A percentile compares a stretch with the other conserved stretches of the same genome.
These are phyloP conservation scores for Leptographium wingfieldii DNA, from an alignment of 2,329 filamentous ascomycete genomes.

Conservation along the genomic window DNA sequence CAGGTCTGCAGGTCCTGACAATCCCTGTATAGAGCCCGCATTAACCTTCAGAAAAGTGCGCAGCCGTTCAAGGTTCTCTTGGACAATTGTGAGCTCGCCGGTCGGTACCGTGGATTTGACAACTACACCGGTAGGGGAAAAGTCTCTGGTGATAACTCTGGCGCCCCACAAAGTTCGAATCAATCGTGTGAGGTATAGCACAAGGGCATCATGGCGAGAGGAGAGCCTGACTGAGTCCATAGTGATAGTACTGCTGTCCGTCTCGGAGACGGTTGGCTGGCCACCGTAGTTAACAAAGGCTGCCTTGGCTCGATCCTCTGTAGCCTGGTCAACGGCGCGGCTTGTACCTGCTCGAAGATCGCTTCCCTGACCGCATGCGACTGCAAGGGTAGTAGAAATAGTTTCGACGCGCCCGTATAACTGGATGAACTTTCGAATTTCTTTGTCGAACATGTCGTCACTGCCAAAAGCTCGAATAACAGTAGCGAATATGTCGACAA, in stretches of 20 bases:
- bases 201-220: constrained; percentile 76
- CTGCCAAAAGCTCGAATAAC: constrained; percentile 61
- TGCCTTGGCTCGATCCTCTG: constrained; percentile 71
- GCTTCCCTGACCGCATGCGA: constrained; percentile 85
- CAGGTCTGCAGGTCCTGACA: constrained; percentile 83
- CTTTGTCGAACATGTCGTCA: constrained; percentile 68
- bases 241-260: constrained; percentile 55
- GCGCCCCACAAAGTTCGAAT: constrained; percentile 81
- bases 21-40: constrained; percentile 79
- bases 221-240: constrained; percentile 80
- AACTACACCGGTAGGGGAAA: constrained; percentile 46
- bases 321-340: constrained; percentile 70
- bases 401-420: constrained; percentile 83
- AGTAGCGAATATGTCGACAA: constrained; percentile 86
- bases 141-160: constrained; percentile 62
- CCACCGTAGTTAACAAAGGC: constrained; percentile 90
- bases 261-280: constrained; percentile 70
- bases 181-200: constrained; percentile 78
- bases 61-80: constrained; percentile 68
- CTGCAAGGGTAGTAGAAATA: constrained; percentile 79
- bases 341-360: constrained; percentile 60
- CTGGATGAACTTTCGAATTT: constrained; percentile 72
- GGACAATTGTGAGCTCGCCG: constrained; percentile 60
- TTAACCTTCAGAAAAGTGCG: constrained; percentile 79
- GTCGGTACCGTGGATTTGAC: constrained; percentile 56